Evolutionary conservation across 2,329 filamentous ascomycete genomes (phyloP), one percentile per base, ranked within the genome.

Genomic region (Trichoderma harzianum): DNA sequence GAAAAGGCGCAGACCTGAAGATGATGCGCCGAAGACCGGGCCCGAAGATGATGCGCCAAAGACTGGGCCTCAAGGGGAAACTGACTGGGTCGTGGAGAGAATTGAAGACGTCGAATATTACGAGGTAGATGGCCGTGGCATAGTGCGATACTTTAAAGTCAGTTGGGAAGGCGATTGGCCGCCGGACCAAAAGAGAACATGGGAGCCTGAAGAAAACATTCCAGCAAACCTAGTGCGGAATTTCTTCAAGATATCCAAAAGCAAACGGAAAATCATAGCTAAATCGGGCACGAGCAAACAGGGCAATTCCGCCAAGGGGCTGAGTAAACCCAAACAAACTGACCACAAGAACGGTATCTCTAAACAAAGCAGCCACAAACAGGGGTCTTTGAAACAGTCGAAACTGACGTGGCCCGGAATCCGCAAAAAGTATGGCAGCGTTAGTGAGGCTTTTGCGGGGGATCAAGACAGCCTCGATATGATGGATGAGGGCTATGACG

Each of bases 161-260:
- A 83, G 84, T 7, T 90, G 88, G 88, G 84, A 83, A 58, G 88
- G 88, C 8, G 78, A 87, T 72, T 90, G 88, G 88, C 86, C 87
- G 0, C 78, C 82, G 0, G 85, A 84, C 10, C 83, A 89, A 75
- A 89, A 90, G 69, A 86, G 86, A 0, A 86, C 87, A 0, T 90
- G 88, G 88, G 88, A 90, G 75, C 87, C 87, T 0, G 83, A 85
- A 73, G 82, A 82, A 4, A 87, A 89, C 67, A 83, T 90, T 3
- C 78, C 85, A 0, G 70, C 76, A 0, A 72, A 72, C 0, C 75
- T 88, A 51, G 79, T 88, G 1, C 79, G 77, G 7, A 78, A 78
- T 3, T 89, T 85, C 71, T 72, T 78, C 10, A 82, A 81, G 63
- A 74, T 75, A 14, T 68, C 58, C 3, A 78, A 74, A 24, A 78